Base-by-base conservation (phyloP, 2,329 filamentous ascomycete species). In the Ophiostoma montium region DNA sequence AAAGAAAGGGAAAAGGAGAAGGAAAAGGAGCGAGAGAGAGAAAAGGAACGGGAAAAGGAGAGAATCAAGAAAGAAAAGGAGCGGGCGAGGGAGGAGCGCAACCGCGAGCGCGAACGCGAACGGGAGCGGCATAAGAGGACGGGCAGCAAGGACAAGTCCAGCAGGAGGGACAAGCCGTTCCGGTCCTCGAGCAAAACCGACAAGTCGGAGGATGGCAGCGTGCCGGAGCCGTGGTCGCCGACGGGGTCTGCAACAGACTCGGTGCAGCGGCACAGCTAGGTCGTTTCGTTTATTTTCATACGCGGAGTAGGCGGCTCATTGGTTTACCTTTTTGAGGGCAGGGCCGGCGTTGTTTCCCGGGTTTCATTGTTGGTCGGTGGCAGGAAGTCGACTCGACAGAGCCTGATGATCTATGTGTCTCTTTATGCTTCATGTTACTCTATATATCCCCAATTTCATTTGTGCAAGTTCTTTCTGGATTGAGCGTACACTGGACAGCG, bases 211-310 rank as follows among this genome's bases (percentile, higher is more conserved):
- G 48, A 50, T 33, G 47, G 46, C 38, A 50, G 21, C 12, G 51
- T 45, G n/a, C 53, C 48, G 32, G 56, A 53, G 45, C 51, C 49
- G 18, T 53, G 51, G 57, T 36, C 43, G 2, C 42, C 43, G 2
- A 43, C 50, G 30, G 43, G 43, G 2, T 46, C 39, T 21, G 18
- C 38, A 3, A 27, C 44, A 1, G 45, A 46, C 2, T 12, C 36
- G 10, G 15, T 35, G n/a, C 12, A 39, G 27, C 46, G 50, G 7
- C 42, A 51, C 2, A 41, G 32, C 8, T 15, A 44, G 21, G 19
- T 7, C 12, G 15, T 23, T n/a, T 12, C 19, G 21, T 9, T 19
- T 27, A 27, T 27, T 27, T 27, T 27, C 23, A 27, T 27, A 27
- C 23, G 8, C 8, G 23, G 8, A 27, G 5, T 27, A 27, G 23